Percentiles rank a stretch among this genome's conserved stretches.
These are phyloP conservation scores for Zea mays DNA, from an alignment of 176 grass and related monocot genomes.

Conservation along the genomic window Zm-B73-REFERENCE-NAM-5.0 NC_050105.1:148846501-148847000, in stretches of 20 bases:
- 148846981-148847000: conserved; percentile 13
- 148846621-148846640: background rate
- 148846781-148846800: background rate
- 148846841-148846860: background rate
- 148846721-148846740: too few relatives aligned
- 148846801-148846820: background rate
- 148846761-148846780: too few relatives aligned
- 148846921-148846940: conserved; percentile 45
- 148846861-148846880: background rate
- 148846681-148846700: too few relatives aligned
- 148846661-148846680: too few relatives aligned
- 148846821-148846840: background rate
- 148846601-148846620: background rate
- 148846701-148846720: too few relatives aligned
- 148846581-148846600: background rate
- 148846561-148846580: background rate
- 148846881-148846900: background rate
- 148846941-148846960: conserved; percentile 38
- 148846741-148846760: too few relatives aligned
- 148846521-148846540: background rate
- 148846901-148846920: conserved; percentile 57
- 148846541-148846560: background rate
- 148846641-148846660: conserved; percentile 12
- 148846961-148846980: conserved; percentile 36
- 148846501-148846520: background rate